Conservation (phyloP, 176 grass and related monocot genomes). For the Rhynchospora breviuscula region DNA sequence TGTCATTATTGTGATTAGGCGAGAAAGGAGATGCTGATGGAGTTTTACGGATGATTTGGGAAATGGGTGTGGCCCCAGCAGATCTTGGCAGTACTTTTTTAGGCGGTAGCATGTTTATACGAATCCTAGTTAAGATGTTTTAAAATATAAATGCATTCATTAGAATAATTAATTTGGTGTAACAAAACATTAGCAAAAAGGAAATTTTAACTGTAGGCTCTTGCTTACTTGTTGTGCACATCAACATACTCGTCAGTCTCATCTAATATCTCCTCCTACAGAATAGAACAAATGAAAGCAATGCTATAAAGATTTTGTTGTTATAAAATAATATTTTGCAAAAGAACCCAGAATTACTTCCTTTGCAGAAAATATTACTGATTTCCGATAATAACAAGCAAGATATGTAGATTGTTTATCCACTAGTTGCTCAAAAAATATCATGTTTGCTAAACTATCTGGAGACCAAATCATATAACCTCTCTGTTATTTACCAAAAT, state of each 20-base stretch:
- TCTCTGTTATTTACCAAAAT: background rate
- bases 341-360: constrained; percentile 1
- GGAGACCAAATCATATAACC: background rate
- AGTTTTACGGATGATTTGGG: constrained; percentile 46
- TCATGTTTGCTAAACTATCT: background rate
- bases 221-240: constrained; percentile 94
- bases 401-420: background rate
- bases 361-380: background rate
- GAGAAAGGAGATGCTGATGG: constrained; percentile 63
- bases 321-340: background rate
- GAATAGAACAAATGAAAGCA: background rate
- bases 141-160: background rate
- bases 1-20: constrained; percentile 24
- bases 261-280: constrained; percentile 93
- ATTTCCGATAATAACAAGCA: background rate
- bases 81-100: constrained; percentile 59
- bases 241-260: constrained; percentile 98
- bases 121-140: constrained; percentile 54
- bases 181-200: background rate
- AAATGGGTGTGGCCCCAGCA: constrained; percentile 32
- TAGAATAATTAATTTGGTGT: constrained; percentile 13
- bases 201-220: background rate
- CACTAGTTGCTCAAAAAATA: background rate
- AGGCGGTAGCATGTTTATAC: constrained; percentile 93
- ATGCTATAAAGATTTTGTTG: background rate